A percentile compares a stretch with the other conserved stretches of the same genome.
Conservation (phyloP, 768 basidiomycete species). For the Suillus weaverae region DNA sequence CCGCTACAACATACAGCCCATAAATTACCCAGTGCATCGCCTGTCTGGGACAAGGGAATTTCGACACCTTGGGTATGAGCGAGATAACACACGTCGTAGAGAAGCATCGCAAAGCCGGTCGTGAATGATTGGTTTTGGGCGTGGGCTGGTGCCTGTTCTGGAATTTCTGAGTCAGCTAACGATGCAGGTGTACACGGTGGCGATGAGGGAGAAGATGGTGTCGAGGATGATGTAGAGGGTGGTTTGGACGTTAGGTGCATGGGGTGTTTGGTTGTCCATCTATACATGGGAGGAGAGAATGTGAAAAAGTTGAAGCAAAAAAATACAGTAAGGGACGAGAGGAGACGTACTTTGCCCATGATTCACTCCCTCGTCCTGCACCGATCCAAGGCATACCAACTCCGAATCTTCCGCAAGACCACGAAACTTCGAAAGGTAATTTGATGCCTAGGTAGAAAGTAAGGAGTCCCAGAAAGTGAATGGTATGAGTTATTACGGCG, state of each 20-base stretch:
- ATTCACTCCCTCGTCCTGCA: slow-evolving; percentile 63
- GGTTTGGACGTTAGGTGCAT: slow-evolving; percentile 57
- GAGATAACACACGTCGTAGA: slow-evolving; percentile 83
- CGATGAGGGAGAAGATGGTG: slow-evolving; percentile 29
- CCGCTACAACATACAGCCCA: slow-evolving; percentile 80
- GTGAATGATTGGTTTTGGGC: slow-evolving; percentile 56
- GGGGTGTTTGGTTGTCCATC: slow-evolving; percentile 69
- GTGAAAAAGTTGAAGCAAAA: slow-evolving; percentile 9
- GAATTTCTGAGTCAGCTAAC: slow-evolving; percentile 27
- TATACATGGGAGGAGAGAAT: slow-evolving; percentile 20
- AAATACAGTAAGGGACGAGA: neutral
- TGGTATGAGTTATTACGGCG: slow-evolving; percentile 76
- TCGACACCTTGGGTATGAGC: slow-evolving; percentile 77
- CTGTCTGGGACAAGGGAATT: slow-evolving; percentile 73
- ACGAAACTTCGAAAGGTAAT: slow-evolving; percentile 74
- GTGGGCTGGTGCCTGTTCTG: slow-evolving; percentile 19
- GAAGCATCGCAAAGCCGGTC: slow-evolving; percentile 79
- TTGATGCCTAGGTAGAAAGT: slow-evolving; percentile 84
- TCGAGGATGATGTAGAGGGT: slow-evolving; percentile 33
- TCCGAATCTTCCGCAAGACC: slow-evolving; percentile 68
- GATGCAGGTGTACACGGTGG: slow-evolving; percentile 12
- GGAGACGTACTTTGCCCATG: slow-evolving; percentile 62
- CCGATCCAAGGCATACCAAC: slow-evolving; percentile 79
- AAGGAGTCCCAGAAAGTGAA: slow-evolving; percentile 71
- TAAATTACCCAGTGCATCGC: slow-evolving; percentile 73